Base-by-base conservation (phyloP, 495 filamentous ascomycete species). In the Tetracladium marchalianum region DNA sequence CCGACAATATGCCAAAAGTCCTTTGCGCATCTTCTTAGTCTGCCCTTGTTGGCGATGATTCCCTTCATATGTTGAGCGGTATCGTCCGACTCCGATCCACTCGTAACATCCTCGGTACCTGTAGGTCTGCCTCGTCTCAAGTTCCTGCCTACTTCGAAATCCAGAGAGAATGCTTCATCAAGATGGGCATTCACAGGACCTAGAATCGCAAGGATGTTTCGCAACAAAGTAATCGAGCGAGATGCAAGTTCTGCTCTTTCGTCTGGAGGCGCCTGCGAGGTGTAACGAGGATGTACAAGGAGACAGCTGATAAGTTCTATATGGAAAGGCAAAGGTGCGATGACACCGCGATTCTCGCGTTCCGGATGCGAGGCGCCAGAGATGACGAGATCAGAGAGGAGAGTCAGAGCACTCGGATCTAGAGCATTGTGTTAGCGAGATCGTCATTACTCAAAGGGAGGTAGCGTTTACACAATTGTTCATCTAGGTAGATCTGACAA, bases 1-100 rank as follows among this genome's bases (percentile, higher is more conserved):
- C 92, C 92, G 0, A 90, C 78, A 0, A 84, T 74, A 35, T 83
- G 76, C 87, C 93, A 98, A 51, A 97, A 90, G 56, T 94, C 86
- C 19, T 83, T 78, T 0, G 81, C 86, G 15, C 76, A 71, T 12
- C 66, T 62, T 77, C 85, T 94, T 5, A 96, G 40, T 2, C 84
- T 77, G 9, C 77, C 76, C n/a, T 70, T 64, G 17, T 76, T 72
- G 1, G 77, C 81, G 22, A 90, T 62, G 0, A 74, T 68, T 12
- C 72, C 63, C 24, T 66, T 51, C 34, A 70, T 70, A 11, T 68
- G 71, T 4, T 62, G 58, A 45, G 67, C 56, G 11, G 67, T 60
- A 9, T 64, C 57, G 0, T 57, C 56, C 11, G 37, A 31, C n/a
- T 58, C 54, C 11, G 52, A 56, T n/a, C 44, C 51, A 16, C 40